Conservation (phyloP, 1,139 yeast genomes). For the Hyphopichia khmerensis region DNA sequence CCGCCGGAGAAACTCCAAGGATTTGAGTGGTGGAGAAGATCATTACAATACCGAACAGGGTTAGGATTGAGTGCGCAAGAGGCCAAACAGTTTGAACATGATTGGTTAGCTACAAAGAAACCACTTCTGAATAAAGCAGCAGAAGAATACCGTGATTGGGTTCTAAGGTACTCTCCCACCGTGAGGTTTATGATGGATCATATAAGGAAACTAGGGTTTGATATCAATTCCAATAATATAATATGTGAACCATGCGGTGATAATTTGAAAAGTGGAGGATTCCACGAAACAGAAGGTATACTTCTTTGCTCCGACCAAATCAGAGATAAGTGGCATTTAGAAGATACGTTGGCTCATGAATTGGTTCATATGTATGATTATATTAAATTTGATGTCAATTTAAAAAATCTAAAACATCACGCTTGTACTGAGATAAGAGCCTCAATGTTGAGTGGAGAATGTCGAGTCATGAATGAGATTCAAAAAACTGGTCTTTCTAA, state of each 20-base stretch:
- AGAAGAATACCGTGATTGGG: conserved; percentile 75
- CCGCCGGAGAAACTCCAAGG: conserved; percentile 35
- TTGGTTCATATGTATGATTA: conserved; percentile 92
- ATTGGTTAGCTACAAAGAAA: conserved; percentile 45
- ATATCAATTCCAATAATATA: conserved; percentile 46
- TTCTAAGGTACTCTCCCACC: conserved; percentile 76
- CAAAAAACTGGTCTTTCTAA: conserved; percentile 59
- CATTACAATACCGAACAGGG: conserved; percentile 72
- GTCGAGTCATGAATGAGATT: conserved; percentile 86
- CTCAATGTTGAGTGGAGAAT: conserved; percentile 89
- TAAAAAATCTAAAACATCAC: conserved; percentile 83
- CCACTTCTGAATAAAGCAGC: conserved; percentile 63
- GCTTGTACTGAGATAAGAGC: conserved; percentile 98
- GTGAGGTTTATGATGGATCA: conserved; percentile 88
- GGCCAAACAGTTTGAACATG: conserved; percentile 57
- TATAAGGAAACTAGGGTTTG: conserved; percentile 68
- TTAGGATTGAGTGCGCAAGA: conserved; percentile 59
- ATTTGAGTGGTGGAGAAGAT: conserved; percentile 82
- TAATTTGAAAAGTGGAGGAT: conserved; percentile 88
- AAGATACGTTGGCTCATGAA: conserved; percentile 91
- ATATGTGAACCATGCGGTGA: conserved; percentile 77
- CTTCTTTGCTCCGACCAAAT: conserved; percentile 84
- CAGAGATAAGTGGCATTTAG: conserved; percentile 75
- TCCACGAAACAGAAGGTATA: conserved; percentile 86
- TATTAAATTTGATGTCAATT: conserved; percentile 80